These are phyloP conservation scores for Salix suchowensis DNA, from an alignment of 345 rosid species.

Conservation along the genomic window DNA sequence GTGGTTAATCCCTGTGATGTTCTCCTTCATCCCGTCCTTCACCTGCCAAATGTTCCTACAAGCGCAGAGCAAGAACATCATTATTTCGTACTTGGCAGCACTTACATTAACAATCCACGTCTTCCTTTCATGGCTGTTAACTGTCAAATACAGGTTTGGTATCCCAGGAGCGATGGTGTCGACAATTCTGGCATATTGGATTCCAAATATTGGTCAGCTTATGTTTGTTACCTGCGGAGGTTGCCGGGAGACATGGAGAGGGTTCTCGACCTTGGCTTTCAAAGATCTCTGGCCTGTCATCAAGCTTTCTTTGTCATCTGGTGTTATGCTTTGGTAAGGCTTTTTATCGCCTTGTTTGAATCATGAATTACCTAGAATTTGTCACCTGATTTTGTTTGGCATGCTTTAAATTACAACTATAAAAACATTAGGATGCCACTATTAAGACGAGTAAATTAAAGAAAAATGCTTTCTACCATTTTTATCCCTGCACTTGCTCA, in stretches of 20 bases:
- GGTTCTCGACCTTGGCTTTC: constrained; percentile 52
- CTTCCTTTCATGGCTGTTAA: constrained; percentile 61
- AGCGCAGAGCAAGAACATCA: constrained; percentile 71
- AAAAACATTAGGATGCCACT: no score
- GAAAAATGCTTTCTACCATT: no score
- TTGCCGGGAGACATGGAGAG: constrained; percentile 68
- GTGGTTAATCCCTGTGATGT: constrained; percentile 52
- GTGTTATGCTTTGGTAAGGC: constrained; percentile 68
- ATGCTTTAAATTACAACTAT: no score
- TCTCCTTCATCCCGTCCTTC: constrained; percentile 39
- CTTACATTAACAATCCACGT: constrained; percentile 40
- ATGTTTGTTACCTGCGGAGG: constrained; percentile 53
- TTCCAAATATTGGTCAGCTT: constrained; percentile 70
- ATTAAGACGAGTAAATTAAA: no score
- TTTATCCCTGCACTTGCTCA: no score
- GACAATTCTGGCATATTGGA: constrained; percentile 62
- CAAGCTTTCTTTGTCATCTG: constrained; percentile 65
- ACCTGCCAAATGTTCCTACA: constrained; percentile 84
- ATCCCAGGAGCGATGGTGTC: constrained; percentile 60
- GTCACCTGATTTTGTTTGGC: no score
- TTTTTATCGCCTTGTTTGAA: neutral
- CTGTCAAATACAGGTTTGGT: constrained; percentile 47
- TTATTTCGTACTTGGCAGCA: constrained; percentile 62
- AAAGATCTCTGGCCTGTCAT: constrained; percentile 61
- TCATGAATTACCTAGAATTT: no score